Conservation (phyloP, 345 rosid species). For the Eucalyptus tenuipes region DNA sequence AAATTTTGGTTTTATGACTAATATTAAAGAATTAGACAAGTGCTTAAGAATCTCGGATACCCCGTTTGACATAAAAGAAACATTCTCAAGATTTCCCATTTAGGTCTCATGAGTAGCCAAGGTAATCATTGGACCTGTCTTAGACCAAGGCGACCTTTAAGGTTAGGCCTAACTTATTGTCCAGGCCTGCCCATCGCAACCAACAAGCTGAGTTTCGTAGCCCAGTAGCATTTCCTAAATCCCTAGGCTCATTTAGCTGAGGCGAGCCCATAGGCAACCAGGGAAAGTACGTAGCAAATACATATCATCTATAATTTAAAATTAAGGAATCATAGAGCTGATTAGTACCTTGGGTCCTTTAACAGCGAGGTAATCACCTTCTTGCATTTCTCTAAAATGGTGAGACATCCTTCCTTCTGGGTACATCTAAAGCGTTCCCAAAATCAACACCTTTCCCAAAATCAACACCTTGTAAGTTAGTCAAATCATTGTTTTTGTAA, state of each 20-base stretch:
- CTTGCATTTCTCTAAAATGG: constrained; percentile 31
- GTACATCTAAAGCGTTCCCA: constrained; percentile 18
- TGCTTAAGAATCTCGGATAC: not conserved
- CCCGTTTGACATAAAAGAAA: not conserved
- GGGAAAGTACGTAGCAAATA: not conserved
- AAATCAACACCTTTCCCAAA: not conserved
- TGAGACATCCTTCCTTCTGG: constrained; percentile 47
- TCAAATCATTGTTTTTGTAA: not conserved
- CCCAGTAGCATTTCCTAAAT: not conserved
- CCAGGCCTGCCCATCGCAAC: not conserved
- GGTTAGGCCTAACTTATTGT: not conserved
- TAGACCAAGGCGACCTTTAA: not conserved
- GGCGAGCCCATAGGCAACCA: not conserved
- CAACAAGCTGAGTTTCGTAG: not conserved
- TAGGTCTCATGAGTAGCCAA: not conserved
- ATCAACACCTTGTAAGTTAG: not conserved
- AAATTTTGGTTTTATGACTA: not conserved
- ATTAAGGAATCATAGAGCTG: not conserved
- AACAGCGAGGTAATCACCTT: constrained; percentile 26
- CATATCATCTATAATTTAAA: not conserved
- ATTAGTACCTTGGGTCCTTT: constrained; percentile 41
- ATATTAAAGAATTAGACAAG: not conserved
- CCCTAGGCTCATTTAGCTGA: not conserved
- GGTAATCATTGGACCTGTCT: not conserved
- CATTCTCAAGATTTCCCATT: not conserved